phyloP scores from a whole-genome alignment of 768 basidiomycete species.

The Postia placenta region DNA sequence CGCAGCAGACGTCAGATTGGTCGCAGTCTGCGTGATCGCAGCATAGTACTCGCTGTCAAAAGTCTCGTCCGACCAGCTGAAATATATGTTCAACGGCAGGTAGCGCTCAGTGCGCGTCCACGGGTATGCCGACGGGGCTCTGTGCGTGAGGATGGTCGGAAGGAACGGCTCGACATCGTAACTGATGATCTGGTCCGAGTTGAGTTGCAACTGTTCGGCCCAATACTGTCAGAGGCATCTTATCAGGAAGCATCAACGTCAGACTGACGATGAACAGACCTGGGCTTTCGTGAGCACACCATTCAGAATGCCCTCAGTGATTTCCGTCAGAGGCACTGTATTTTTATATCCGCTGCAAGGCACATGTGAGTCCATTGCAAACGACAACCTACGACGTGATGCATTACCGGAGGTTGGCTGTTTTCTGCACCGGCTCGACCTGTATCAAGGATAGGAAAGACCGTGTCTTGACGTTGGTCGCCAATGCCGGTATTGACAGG shows the following conservation, averaged over 20 bases:
- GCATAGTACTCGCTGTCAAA: not conserved
- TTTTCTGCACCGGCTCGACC: constrained; percentile 21
- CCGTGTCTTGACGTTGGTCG: constrained; percentile 33
- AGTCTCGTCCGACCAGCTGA: constrained; percentile 31
- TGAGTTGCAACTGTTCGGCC: constrained; percentile 30
- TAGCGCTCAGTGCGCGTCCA: constrained; percentile 31
- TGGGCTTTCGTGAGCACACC: constrained; percentile 39
- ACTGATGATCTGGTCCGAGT: constrained; percentile 30
- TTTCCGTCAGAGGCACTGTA: constrained; percentile 34
- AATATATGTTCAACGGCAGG: constrained; percentile 39
- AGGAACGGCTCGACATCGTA: constrained; percentile 52
- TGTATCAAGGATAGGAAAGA: constrained; percentile 36
- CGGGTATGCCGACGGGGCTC: constrained; percentile 38
- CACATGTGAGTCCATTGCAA: too few relatives aligned
- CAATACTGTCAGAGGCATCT: constrained; percentile 36
- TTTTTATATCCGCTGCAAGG: constrained; percentile 24
- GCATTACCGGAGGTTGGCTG: not conserved
- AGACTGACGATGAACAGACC: too few relatives aligned
- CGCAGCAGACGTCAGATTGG: constrained; percentile 31
- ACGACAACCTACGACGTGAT: not conserved
- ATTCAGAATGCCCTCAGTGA: constrained; percentile 31
- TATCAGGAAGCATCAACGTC: too few relatives aligned
- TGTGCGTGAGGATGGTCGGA: constrained; percentile 33
- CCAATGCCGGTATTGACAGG: constrained; percentile 37
- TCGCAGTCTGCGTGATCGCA: not conserved